Evolutionary conservation across 495 filamentous ascomycete species (phyloP).

Genomic region (Trichoderma erinaceum): DNA sequence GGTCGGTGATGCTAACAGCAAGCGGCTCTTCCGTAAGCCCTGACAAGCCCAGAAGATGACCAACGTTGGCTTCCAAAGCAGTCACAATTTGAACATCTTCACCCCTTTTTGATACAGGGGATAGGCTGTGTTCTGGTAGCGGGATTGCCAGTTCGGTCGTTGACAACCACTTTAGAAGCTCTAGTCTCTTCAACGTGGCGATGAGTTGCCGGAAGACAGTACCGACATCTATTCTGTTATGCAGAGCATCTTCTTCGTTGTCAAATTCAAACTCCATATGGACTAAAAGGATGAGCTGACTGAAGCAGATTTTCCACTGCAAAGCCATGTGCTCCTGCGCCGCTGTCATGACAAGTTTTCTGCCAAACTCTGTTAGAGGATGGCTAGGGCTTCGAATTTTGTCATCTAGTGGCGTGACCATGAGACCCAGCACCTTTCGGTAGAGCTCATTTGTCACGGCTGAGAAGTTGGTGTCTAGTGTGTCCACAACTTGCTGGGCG

Average conservation of each 20-base stretch:
- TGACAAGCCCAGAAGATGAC: conserved; percentile 44
- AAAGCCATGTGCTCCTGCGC: conserved; percentile 70
- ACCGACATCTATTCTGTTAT: conserved; percentile 58
- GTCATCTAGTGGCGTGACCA: conserved; percentile 34
- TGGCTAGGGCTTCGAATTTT: conserved; percentile 32
- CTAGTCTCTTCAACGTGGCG: conserved; percentile 60
- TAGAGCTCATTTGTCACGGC: conserved; percentile 50
- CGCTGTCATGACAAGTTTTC: conserved; percentile 62
- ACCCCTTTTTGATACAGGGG: conserved; percentile 14
- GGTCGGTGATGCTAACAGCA: conserved; percentile 43
- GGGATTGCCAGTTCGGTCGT: conserved; percentile 46
- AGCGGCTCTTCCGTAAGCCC: conserved; percentile 32
- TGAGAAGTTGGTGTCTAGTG: conserved; percentile 51
- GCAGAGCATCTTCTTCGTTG: conserved; percentile 54
- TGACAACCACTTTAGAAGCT: conserved; percentile 76
- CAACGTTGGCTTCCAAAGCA: conserved; percentile 44
- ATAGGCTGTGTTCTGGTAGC: conserved; percentile 28
- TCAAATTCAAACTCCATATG: conserved; percentile 77
- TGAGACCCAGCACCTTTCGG: conserved; percentile 37
- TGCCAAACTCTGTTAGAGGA: conserved; percentile 63
- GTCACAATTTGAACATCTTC: conserved; percentile 41
- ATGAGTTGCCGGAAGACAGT: conserved; percentile 62
- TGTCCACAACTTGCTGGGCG: conserved; percentile 46
- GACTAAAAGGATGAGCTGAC: conserved; percentile 74
- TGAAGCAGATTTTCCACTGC: conserved; percentile 63